Percentiles rank a stretch among this genome's conserved stretches.
phyloP scores from a whole-genome alignment of 2,329 filamentous ascomycete species.

The Paradendryphiella salina region DNA sequence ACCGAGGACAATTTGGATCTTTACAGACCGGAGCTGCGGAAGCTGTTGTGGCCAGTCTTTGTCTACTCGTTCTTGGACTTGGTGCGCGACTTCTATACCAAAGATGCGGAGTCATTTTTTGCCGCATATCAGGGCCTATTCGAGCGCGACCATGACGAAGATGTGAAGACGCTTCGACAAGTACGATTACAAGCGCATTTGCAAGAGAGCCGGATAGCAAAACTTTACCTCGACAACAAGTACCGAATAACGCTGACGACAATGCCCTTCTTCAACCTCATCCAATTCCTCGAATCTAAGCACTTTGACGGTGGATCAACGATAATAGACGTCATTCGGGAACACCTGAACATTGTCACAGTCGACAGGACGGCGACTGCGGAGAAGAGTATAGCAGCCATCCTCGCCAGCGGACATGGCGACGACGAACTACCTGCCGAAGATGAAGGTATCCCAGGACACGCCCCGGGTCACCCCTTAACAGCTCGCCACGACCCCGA shows the following conservation, averaged over 20 bases:
- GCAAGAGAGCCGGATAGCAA: slow-evolving; percentile 73
- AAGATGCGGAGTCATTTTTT: slow-evolving; percentile 75
- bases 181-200: slow-evolving; percentile 79
- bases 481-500: slow-evolving; percentile 62
- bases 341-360: slow-evolving; percentile 61
- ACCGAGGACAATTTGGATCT: slow-evolving; percentile 90
- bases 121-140: slow-evolving; percentile 70
- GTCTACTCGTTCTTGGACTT: slow-evolving; percentile 90
- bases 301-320: slow-evolving; percentile 77
- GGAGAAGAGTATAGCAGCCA: slow-evolving; percentile 63
- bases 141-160: slow-evolving; percentile 75
- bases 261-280: slow-evolving; percentile 77
- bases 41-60: slow-evolving; percentile 90
- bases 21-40: slow-evolving; percentile 86
- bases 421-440: slow-evolving; percentile 63
- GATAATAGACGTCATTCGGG: slow-evolving; percentile 72
- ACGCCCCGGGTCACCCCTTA: slow-evolving; percentile 66
- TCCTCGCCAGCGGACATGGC: slow-evolving; percentile 59
- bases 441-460: slow-evolving; percentile 70
- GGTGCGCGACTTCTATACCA: slow-evolving; percentile 69
- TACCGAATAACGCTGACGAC: slow-evolving; percentile 90
- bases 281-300: slow-evolving; percentile 89
- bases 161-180: slow-evolving; percentile 73
- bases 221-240: slow-evolving; percentile 81
- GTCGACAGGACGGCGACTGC: slow-evolving; percentile 59